These are phyloP conservation scores for Whalleya microplaca DNA, from an alignment of 2,329 filamentous ascomycete species.

Conservation along the genomic window DNA sequence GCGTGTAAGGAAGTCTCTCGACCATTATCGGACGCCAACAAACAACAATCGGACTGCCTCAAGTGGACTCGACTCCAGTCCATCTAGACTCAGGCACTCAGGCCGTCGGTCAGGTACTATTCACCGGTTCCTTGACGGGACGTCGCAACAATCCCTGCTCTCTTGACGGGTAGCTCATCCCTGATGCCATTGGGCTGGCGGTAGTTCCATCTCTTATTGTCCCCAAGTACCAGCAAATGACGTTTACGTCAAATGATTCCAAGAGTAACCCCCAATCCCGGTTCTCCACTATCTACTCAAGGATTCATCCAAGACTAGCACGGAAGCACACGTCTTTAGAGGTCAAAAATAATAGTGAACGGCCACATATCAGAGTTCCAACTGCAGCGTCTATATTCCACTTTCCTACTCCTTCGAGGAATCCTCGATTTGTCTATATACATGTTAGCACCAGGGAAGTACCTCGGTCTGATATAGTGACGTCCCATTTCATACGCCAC, in stretches of 20 bases:
- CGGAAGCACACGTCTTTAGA: conserved; percentile 9
- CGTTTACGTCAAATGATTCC: conserved; percentile 20
- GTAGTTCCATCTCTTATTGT: conserved; percentile 8
- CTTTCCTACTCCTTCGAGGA: conserved; percentile 16
- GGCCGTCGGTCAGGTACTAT: conserved; percentile 3
- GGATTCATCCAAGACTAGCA: conserved; percentile 13
- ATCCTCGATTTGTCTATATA: conserved; percentile 17
- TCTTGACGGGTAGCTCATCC: conserved; percentile 16
- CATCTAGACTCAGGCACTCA: too few species aligned
- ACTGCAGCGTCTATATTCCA: conserved; percentile 23
- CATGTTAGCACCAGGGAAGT: conserved; percentile 14
- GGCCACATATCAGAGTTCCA: conserved; percentile 17
- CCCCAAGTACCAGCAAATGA: conserved; percentile 11
- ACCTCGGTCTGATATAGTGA: conserved; percentile 20
- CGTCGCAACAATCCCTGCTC: conserved; percentile 21
- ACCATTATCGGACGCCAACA: too few species aligned
- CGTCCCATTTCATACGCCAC: conserved; percentile 21
- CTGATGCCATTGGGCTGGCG: conserved; percentile 19
- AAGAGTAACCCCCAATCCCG: conserved; percentile 13
- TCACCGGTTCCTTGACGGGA: conserved; percentile 21
- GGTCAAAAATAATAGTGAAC: background rate
- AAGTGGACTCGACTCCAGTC: conserved; percentile 8
- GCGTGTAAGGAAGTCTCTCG: too few species aligned
- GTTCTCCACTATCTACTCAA: conserved; percentile 17
- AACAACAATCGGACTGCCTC: background rate